Conservation (phyloP, 108 stramenopile genomes). For the Nitzschia palea region DNA sequence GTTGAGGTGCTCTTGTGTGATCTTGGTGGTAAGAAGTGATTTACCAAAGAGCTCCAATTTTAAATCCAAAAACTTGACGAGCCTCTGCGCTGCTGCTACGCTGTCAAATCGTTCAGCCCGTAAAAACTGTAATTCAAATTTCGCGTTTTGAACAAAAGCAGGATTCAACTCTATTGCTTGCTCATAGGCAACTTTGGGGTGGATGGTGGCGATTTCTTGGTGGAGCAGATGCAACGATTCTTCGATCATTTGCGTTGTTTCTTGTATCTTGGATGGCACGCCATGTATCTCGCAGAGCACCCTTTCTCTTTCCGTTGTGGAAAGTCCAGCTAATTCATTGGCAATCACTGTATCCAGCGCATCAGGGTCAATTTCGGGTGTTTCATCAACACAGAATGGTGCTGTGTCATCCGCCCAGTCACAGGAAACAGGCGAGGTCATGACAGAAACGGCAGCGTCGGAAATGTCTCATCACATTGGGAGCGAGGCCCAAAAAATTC, state of each 20-base stretch:
- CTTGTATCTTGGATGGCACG: not conserved
- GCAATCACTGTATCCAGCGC: not conserved
- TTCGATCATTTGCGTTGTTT: slow-evolving; percentile 4
- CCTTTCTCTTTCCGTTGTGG: not conserved
- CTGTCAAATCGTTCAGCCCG: slow-evolving; percentile 37
- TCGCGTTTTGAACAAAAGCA: slow-evolving; percentile 1
- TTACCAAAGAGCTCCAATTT: slow-evolving; percentile 35
- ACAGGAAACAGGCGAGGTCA: too few species aligned
- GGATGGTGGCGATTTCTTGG: not conserved
- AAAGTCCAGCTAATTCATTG: not conserved
- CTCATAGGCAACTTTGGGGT: not conserved
- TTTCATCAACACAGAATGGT: too few species aligned
- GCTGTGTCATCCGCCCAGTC: too few species aligned
- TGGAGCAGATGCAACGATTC: not conserved
- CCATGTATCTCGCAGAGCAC: not conserved
- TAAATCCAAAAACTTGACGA: slow-evolving; percentile 18
- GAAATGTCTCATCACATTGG: too few species aligned
- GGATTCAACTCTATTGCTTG: not conserved
- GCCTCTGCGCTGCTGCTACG: slow-evolving; percentile 19
- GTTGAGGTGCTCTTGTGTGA: slow-evolving; percentile 17
- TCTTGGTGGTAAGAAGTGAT: not conserved
- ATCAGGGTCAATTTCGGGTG: not conserved
- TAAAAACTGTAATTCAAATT: slow-evolving; percentile 31
- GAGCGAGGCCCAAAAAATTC: too few species aligned
- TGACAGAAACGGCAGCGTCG: too few species aligned